phyloP scores from a whole-genome alignment of 306 rosid species.

The Inga oerstediana region DNA sequence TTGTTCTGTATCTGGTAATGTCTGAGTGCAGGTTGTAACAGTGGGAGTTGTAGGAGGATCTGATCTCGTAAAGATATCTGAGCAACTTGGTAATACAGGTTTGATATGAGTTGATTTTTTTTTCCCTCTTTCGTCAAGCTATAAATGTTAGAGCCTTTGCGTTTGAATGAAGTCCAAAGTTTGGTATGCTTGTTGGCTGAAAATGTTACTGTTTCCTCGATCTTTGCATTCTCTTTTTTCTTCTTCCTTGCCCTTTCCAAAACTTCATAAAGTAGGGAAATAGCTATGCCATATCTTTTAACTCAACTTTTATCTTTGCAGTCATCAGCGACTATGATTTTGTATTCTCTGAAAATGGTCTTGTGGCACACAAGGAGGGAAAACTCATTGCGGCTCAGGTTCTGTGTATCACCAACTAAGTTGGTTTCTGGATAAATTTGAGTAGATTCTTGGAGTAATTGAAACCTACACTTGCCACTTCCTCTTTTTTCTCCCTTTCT shows the following conservation, averaged over 20 bases:
- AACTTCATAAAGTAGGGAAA: background rate
- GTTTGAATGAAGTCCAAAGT: conserved; percentile 1
- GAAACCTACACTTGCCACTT: conserved; percentile 5
- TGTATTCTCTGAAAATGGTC: conserved; percentile 96
- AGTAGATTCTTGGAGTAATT: conserved; percentile 11
- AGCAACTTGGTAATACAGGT: conserved; percentile 93
- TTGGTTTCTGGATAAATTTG: conserved; percentile 5
- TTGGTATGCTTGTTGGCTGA: conserved; percentile 4
- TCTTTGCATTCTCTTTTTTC: conserved; percentile 7
- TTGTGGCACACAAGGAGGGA: conserved; percentile 88
- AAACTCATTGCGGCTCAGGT: conserved; percentile 85
- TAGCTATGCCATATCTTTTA: conserved; percentile 2
- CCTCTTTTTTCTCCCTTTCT: background rate
- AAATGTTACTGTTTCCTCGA: background rate
- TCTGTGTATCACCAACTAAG: conserved; percentile 17
- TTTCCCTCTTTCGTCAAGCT: background rate
- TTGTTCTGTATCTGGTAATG: conserved; percentile 7
- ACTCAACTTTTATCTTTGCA: conserved; percentile 44
- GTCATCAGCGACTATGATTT: conserved; percentile 80
- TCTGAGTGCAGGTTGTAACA: conserved; percentile 60
- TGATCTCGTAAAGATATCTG: conserved; percentile 82
- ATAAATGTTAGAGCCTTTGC: conserved; percentile 10
- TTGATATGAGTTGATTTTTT: conserved; percentile 20
- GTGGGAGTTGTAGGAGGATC: conserved; percentile 99
- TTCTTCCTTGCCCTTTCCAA: background rate